These are phyloP conservation scores for Rosa hybrid DNA, from an alignment of 331 rosid genomes.

Conservation along the genomic window DNA sequence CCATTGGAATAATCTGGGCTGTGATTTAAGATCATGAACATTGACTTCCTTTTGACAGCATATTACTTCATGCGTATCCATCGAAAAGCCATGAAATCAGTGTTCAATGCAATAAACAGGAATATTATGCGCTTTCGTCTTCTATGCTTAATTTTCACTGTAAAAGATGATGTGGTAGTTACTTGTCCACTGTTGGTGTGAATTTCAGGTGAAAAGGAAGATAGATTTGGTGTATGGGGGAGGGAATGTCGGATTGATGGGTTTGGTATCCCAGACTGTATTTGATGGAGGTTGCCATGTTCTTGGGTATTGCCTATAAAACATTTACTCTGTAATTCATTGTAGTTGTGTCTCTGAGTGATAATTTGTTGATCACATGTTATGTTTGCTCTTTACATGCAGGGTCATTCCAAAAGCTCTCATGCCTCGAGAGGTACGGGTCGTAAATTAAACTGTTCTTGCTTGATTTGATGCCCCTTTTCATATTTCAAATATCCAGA, in stretches of 20 bases:
- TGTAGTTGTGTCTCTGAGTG: slow-evolving; percentile 10
- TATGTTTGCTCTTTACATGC: slow-evolving; percentile 35
- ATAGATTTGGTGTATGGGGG: slow-evolving; percentile 95
- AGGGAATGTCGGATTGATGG: slow-evolving; percentile 93
- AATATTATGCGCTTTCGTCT: slow-evolving; percentile 1
- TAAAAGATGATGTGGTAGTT: neutral
- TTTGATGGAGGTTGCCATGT: slow-evolving; percentile 89
- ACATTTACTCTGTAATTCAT: slow-evolving; percentile 15
- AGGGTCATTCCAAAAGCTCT: slow-evolving; percentile 95
- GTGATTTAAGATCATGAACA: neutral
- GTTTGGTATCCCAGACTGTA: slow-evolving; percentile 77
- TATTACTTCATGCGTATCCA: slow-evolving; percentile 11
- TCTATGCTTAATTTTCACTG: slow-evolving; percentile 15
- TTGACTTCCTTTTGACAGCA: slow-evolving; percentile 1
- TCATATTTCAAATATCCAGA: neutral
- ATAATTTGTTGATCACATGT: slow-evolving; percentile 26
- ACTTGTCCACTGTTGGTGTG: slow-evolving; percentile 22
- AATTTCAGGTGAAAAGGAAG: slow-evolving; percentile 73
- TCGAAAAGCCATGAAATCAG: slow-evolving; percentile 23
- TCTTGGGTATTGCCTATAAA: slow-evolving; percentile 63
- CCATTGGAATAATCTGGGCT: neutral
- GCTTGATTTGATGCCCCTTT: neutral
- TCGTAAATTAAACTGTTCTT: neutral
- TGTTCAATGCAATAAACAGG: slow-evolving; percentile 3
- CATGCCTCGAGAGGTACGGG: slow-evolving; percentile 82